phyloP scores from a whole-genome alignment of 1,284 basidiomycete genomes.

The Coniferiporia weirii region DNA sequence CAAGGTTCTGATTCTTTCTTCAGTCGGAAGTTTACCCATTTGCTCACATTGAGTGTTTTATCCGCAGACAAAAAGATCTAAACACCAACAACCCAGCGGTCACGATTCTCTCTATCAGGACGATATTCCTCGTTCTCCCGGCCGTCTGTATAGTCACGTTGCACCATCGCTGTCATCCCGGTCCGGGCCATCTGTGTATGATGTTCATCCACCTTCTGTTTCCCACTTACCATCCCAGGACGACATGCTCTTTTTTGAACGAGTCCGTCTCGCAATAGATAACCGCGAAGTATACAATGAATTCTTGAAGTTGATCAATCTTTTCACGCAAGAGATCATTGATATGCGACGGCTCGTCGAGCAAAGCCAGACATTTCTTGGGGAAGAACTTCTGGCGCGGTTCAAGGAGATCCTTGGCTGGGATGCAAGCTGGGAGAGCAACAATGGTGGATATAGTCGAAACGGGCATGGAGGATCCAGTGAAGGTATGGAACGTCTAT shows the following conservation, averaged over 20 bases:
- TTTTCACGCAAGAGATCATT: constrained; percentile 93
- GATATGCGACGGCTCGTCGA: constrained; percentile 79
- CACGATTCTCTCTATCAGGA: constrained; percentile 4
- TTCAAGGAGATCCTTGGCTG: constrained; percentile 93
- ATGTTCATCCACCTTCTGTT: constrained; percentile 27
- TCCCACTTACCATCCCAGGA: constrained; percentile 46
- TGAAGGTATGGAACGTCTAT: constrained; percentile 43
- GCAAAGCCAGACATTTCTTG: constrained; percentile 59
- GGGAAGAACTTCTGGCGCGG: constrained; percentile 73
- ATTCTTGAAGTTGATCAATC: constrained; percentile 92
- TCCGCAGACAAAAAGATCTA: constrained; percentile 18
- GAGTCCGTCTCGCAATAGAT: constrained; percentile 84
- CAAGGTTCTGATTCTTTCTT: constrained; percentile 5
- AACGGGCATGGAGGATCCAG: constrained; percentile 28
- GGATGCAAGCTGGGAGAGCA: constrained; percentile 65
- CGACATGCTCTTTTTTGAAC: constrained; percentile 90
- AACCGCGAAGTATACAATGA: constrained; percentile 91
- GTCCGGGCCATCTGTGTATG: constrained; percentile 26
- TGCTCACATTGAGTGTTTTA: not conserved
- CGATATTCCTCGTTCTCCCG: constrained; percentile 20
- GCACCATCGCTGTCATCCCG: constrained; percentile 17
- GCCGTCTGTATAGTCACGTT: constrained; percentile 14
- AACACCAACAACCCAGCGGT: constrained; percentile 16
- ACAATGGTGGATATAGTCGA: constrained; percentile 40
- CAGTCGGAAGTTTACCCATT: not conserved